Base-by-base conservation (phyloP, 1,139 yeast genomes). In the Yamadazyma blattariae region DNA sequence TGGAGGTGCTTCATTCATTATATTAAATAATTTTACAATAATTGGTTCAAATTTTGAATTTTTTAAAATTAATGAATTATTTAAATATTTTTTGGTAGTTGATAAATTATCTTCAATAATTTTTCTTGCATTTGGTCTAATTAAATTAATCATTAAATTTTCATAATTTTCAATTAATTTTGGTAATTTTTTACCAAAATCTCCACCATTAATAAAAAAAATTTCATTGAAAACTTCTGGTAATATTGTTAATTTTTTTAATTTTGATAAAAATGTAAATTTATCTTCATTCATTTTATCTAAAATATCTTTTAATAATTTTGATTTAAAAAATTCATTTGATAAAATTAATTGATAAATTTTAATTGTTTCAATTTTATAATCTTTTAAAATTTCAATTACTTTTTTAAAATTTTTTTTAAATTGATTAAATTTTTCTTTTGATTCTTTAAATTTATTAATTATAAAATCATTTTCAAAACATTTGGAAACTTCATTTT, bases 1-100 rank as follows among this genome's bases (percentile, higher is more conserved):
- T 2, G 81, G 69, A 19, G 88, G 86, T 0, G 96, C 92, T 51
- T 89, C 97, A 42, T 92, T 76, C 55, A 83, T 83, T 15, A 88
- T 68, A 31, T 77, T 73, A 58, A 79, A 89, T 36, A 88, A 56
- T 30, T 74, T 75, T 25, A 78, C 67, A 10, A 82, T 54, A 2
- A 73, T 67, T 29, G 82, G 94, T 40, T 67, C 75, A 38, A 68
- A 31, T 15, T 10, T 38, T 30, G 14, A 30, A 23, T 7, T 36
- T 32, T 14, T 38, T 4, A 16, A 18, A 14, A 61, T 46, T 26
- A 60, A 38, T 3, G 45, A 48, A 39, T 57, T 57, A 10, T 54
- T 40, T 36, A 69, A 52, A 40, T 65, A 64, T 7, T 38, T 36
- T 15, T 52, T 51, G 4, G 64, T 56, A 38, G 57, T 61, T 23